These are phyloP conservation scores for Pisolithus tinctorius DNA, from an alignment of 768 basidiomycete genomes.

Conservation along the genomic window DNA sequence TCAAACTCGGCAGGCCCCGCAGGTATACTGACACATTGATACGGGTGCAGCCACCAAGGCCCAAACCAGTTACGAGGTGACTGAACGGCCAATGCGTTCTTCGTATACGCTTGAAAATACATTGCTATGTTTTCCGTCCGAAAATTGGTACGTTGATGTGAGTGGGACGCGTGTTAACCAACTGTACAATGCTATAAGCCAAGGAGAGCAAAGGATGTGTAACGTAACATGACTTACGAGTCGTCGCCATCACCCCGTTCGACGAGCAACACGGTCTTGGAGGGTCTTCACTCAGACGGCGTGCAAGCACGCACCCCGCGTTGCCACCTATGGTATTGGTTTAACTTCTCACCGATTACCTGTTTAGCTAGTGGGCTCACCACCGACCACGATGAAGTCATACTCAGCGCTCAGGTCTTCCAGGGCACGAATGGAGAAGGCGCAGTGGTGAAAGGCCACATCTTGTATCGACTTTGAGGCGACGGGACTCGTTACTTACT, in stretches of 20 bases:
- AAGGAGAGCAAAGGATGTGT: conserved; percentile 5
- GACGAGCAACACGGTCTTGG: conserved; percentile 26
- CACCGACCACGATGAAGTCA: conserved; percentile 3
- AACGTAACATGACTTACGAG: conserved; percentile 15
- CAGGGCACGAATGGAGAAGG: background rate
- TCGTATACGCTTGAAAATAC: background rate
- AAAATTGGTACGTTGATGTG: conserved; percentile 19
- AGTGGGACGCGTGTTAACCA: conserved; percentile 5
- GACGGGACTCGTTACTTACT: background rate
- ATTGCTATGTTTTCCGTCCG: background rate
- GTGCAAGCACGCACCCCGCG: conserved; percentile 34
- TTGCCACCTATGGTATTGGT: conserved; percentile 26
- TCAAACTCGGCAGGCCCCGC: conserved; percentile 28
- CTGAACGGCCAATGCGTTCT: background rate
- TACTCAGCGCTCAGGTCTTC: background rate
- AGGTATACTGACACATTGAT: conserved; percentile 36
- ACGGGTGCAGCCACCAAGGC: conserved; percentile 41
- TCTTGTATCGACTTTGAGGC: background rate
- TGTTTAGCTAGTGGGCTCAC: background rate
- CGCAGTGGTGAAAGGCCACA: conserved; percentile 2
- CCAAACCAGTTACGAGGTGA: conserved; percentile 12
- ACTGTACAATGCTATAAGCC: background rate
- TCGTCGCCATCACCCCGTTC: conserved; percentile 27
- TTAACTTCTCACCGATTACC: background rate
- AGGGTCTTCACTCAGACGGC: conserved; percentile 30